Conservation (phyloP, 2,329 filamentous ascomycete genomes). For the Dothistroma pini region DNA sequence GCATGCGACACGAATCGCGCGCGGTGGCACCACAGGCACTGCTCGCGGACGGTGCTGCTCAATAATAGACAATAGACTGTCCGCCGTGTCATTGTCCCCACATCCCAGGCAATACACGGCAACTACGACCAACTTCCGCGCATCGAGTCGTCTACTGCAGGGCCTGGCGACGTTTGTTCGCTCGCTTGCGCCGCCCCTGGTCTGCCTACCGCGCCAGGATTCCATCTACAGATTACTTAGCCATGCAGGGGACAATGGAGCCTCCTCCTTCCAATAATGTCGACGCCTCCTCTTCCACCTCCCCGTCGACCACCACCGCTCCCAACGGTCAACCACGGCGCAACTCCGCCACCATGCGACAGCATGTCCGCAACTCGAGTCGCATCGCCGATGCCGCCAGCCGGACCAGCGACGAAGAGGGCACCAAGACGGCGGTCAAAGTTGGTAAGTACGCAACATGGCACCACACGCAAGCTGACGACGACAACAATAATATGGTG, state of each 20-base stretch:
- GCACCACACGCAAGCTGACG: background rate
- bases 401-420: conserved; percentile 22
- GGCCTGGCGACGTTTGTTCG: background rate
- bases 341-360: conserved; percentile 9
- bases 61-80: background rate
- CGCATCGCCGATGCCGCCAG: conserved; percentile 20
- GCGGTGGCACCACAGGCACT: background rate
- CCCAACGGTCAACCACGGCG: conserved; percentile 2
- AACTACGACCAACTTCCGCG: background rate
- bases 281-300: background rate
- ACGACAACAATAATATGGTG: background rate
- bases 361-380: conserved; percentile 16
- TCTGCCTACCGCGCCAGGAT: background rate
- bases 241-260: conserved; percentile 9
- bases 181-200: background rate
- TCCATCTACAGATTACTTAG: background rate
- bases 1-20: conserved; percentile 5
- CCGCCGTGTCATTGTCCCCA: background rate
- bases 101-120: background rate
- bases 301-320: background rate
- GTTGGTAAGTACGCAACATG: conserved; percentile 17
- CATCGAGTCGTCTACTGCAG: background rate
- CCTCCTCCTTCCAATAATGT: conserved; percentile 1
- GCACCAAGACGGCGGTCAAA: conserved; percentile 22
- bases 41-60: background rate